These are phyloP conservation scores for Hamamelis virginiana DNA, from an alignment of 164 flowering plant genomes.

Conservation along the genomic window DNA sequence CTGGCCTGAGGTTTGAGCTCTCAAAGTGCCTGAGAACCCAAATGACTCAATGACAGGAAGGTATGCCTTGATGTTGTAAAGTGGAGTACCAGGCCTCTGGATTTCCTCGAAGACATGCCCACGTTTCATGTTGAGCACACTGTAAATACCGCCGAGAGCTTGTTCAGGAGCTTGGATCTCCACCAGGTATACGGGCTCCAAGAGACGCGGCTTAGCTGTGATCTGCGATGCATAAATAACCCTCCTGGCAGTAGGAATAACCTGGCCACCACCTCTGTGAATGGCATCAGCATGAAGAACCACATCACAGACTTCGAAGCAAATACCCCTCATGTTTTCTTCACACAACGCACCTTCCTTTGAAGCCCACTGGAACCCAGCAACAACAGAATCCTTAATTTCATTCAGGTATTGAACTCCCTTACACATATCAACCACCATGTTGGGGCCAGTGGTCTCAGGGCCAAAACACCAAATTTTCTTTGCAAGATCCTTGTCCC, in stretches of 20 bases:
- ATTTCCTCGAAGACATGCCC: too few species aligned
- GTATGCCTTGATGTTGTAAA: too few species aligned
- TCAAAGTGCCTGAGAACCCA: too few species aligned
- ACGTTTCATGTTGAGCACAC: too few species aligned
- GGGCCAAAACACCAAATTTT: conserved; percentile 67
- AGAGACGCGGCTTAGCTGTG: conserved; percentile 57
- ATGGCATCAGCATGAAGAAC: conserved; percentile 60
- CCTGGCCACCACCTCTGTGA: conserved; percentile 60
- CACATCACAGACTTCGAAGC: conserved; percentile 57
- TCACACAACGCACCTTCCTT: conserved; percentile 56
- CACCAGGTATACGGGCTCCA: conserved; percentile 60
- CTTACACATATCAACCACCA: conserved; percentile 70
- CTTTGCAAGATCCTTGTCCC: conserved; percentile 62
- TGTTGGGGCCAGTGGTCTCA: conserved; percentile 59
- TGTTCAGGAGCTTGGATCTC: conserved; percentile 62
- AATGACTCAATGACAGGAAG: too few species aligned
- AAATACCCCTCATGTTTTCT: conserved; percentile 53
- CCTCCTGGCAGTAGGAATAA: conserved; percentile 53
- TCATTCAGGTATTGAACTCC: conserved; percentile 62
- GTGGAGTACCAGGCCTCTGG: too few species aligned
- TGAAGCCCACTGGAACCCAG: conserved; percentile 63
- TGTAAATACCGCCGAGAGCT: conserved; percentile 30
- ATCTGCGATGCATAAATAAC: conserved; percentile 57
- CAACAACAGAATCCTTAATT: conserved; percentile 63
- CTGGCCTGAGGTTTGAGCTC: too few species aligned